Base-by-base conservation (phyloP, 129 eudicot genomes). In the Dittrichia graveolens region DNA sequence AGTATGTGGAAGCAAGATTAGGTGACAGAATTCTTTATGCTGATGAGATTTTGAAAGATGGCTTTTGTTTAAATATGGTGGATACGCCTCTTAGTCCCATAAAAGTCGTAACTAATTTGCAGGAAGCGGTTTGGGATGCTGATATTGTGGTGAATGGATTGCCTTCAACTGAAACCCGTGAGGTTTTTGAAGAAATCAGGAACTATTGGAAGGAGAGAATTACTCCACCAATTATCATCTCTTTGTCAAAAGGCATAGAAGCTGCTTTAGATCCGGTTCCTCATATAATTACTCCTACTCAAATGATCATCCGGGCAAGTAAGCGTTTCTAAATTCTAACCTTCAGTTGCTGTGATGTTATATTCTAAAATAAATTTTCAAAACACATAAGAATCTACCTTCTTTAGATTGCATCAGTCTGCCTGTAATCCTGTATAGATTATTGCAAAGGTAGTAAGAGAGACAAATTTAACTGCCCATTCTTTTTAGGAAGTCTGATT, bases 191-290 rank as follows among this genome's bases (percentile, higher is more conserved):
- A 67, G 98, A 89, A 82, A 92, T 92, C 18, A 78, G 90, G 38
- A 71, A 75, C 61, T 92, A 92, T 74, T 92, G 98, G 98, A 89
- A 92, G 65, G 96, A 92, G 78, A 85, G 96, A 47, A 79, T 86
- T 65, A 85, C 71, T 16, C 58, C 77, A 9, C 98, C 98, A 0
- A 73, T 92, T 15, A 86, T 92, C 13, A 81, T 92, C 3, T 92
- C 98, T 9, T 82, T 92, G 82, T 91, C 98, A 0, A 92, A 92
- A 90, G 98, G 98, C 13, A 89, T 92, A 52, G 96, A 90, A 81
- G 98, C 98, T 52, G 96, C 88, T 64, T 49, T 92, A 49, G 83
- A 81, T 38, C 94, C 96, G 8, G 84, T 79, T 38, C 98, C 98
- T 10, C 95, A 86, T 65, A 92, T 92, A 57, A 84, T 92, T 14